phyloP scores from a whole-genome alignment of 208 protist species.

The Acanthamoeba lenticulata region DNA sequence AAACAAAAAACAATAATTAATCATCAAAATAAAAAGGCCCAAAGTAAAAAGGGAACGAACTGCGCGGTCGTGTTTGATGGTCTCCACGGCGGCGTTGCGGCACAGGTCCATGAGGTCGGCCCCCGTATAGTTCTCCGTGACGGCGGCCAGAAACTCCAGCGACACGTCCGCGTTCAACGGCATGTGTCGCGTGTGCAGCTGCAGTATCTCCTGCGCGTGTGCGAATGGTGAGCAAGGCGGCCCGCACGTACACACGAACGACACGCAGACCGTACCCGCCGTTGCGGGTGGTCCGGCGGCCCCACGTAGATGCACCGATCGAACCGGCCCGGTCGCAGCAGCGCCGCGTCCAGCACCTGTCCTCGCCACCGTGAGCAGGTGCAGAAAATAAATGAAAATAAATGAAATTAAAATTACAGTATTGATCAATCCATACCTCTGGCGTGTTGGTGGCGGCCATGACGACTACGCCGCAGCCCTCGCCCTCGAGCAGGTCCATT shows the following conservation, averaged over 20 bases:
- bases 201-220: background rate
- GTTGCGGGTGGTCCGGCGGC: background rate
- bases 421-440: background rate
- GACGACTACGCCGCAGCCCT: slow-evolving; percentile 31
- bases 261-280: background rate
- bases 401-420: too few species aligned
- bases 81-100: slow-evolving; percentile 4
- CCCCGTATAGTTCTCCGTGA: slow-evolving; percentile 29
- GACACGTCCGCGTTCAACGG: background rate
- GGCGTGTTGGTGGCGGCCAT: slow-evolving; percentile 62
- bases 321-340: slow-evolving; percentile 24
- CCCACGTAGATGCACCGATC: slow-evolving; percentile 64
- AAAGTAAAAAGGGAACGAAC: background rate
- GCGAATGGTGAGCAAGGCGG: background rate
- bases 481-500: slow-evolving; percentile 7
- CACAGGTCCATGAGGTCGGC: slow-evolving; percentile 62
- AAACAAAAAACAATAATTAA: too few species aligned
- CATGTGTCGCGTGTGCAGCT: background rate
- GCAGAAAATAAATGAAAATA: background rate
- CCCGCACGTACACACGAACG: background rate
- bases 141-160: background rate
- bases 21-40: background rate
- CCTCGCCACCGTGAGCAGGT: too few species aligned
- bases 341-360: background rate
- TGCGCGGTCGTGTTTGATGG: slow-evolving; percentile 4